These are phyloP conservation scores for Hygrocybe punicea DNA, from an alignment of 768 basidiomycete genomes.

Conservation along the genomic window DNA sequence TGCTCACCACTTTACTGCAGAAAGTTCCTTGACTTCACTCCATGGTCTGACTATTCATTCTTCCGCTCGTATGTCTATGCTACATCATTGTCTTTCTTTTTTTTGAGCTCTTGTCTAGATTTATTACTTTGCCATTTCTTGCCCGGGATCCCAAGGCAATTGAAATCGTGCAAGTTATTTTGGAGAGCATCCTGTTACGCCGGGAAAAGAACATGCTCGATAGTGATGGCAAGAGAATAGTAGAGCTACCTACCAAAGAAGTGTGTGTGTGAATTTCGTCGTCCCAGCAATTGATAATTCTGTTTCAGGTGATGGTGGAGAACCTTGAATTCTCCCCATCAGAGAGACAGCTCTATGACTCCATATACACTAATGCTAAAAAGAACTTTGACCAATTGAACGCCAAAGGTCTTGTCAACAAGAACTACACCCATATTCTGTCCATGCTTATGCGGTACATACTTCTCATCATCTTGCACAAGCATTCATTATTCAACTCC, in stretches of 20 bases:
- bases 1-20: conserved; percentile 34
- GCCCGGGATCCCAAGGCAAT: conserved; percentile 89
- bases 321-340: conserved; percentile 74
- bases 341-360: conserved; percentile 87
- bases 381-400: conserved; percentile 74
- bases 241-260: conserved; percentile 84
- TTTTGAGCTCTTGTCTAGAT: conserved; percentile 42
- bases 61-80: conserved; percentile 66
- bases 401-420: conserved; percentile 72
- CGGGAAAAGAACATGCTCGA: conserved; percentile 94
- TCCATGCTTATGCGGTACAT: conserved; percentile 91
- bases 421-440: conserved; percentile 83
- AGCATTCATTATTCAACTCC: conserved; percentile 8
- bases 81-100: background rate
- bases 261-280: conserved; percentile 34
- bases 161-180: conserved; percentile 90
- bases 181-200: conserved; percentile 82
- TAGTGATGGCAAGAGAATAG: conserved; percentile 78
- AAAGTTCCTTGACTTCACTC: conserved; percentile 72
- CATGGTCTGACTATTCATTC: conserved; percentile 82
- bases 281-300: background rate
- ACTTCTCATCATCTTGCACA: background rate
- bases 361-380: conserved; percentile 77
- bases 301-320: conserved; percentile 58
- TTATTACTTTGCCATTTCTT: conserved; percentile 89